Conservation (phyloP, 352 stramenopile genomes). For the Globisporangium nunn region DNA sequence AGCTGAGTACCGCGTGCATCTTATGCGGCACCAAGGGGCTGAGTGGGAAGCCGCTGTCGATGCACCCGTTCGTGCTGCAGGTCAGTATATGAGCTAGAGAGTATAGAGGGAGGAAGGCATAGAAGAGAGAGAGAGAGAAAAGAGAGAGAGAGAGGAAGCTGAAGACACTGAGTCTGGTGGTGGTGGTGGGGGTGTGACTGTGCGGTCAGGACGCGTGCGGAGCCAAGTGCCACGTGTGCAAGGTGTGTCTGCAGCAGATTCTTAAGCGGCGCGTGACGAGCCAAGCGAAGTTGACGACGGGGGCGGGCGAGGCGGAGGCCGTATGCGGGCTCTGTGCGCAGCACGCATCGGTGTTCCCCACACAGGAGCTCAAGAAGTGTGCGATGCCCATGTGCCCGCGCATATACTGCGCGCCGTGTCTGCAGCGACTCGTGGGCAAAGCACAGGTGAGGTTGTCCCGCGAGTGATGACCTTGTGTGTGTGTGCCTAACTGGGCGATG, state of each 20-base stretch:
- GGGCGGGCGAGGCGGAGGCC: slow-evolving; percentile 11
- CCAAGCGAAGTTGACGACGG: not conserved
- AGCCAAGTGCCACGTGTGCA: slow-evolving; percentile 44
- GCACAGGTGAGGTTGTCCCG: slow-evolving; percentile 19
- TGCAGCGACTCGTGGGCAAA: slow-evolving; percentile 57
- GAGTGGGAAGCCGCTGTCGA: slow-evolving; percentile 23
- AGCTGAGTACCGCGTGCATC: slow-evolving; percentile 18
- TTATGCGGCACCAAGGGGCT: slow-evolving; percentile 32
- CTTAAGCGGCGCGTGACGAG: slow-evolving; percentile 27
- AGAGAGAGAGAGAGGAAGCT: not conserved
- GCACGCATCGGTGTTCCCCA: not conserved
- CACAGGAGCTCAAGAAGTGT: slow-evolving; percentile 6
- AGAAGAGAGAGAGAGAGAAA: not conserved
- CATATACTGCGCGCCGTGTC: slow-evolving; percentile 49
- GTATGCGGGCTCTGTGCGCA: slow-evolving; percentile 48
- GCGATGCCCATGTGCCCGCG: slow-evolving; percentile 23
- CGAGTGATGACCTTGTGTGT: not conserved
- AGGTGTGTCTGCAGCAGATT: slow-evolving; percentile 54
- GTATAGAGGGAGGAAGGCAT: too few relatives aligned
- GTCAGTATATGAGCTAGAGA: slow-evolving; percentile 13
- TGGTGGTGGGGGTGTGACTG: too few relatives aligned
- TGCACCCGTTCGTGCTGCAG: slow-evolving; percentile 72
- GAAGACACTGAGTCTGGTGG: too few relatives aligned
- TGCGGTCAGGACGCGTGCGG: slow-evolving; percentile 37
- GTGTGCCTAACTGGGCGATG: not conserved